Conservation (phyloP, 495 filamentous ascomycete species). For the Clavariopsis aquatica region DNA sequence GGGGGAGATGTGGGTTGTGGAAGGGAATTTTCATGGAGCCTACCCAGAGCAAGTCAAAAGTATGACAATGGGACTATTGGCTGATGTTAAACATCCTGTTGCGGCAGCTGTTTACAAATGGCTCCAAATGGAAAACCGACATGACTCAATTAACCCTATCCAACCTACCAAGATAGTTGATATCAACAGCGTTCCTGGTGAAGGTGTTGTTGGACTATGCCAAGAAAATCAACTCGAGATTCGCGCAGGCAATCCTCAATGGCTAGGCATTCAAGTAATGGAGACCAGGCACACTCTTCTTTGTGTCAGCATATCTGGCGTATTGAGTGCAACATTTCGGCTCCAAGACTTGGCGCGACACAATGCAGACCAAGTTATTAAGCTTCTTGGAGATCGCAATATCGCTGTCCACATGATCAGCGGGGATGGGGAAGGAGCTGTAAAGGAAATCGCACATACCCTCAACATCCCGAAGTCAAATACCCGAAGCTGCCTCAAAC, state of each 20-base stretch:
- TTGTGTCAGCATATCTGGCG: conserved; percentile 58
- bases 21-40: conserved; percentile 44
- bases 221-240: conserved; percentile 42
- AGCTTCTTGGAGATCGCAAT: conserved; percentile 54
- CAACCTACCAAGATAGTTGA: conserved; percentile 44
- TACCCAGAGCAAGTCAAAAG: conserved; percentile 43
- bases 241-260: conserved; percentile 65
- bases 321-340: conserved; percentile 59
- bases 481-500: conserved; percentile 55
- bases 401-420: conserved; percentile 66
- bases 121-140: conserved; percentile 48
- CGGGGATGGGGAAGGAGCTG: conserved; percentile 66
- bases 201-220: conserved; percentile 50
- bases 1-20: conserved; percentile 34
- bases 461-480: conserved; percentile 56
- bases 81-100: conserved; percentile 66
- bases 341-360: conserved; percentile 61
- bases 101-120: conserved; percentile 59
- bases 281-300: conserved; percentile 59
- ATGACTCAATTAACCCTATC: conserved; percentile 40
- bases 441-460: conserved; percentile 54
- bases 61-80: conserved; percentile 53
- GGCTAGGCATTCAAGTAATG: conserved; percentile 52
- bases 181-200: conserved; percentile 55
- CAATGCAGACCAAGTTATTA: conserved; percentile 55